phyloP scores from a whole-genome alignment of 805 yeast genomes.

The Lachancea thermotolerans region DNA sequence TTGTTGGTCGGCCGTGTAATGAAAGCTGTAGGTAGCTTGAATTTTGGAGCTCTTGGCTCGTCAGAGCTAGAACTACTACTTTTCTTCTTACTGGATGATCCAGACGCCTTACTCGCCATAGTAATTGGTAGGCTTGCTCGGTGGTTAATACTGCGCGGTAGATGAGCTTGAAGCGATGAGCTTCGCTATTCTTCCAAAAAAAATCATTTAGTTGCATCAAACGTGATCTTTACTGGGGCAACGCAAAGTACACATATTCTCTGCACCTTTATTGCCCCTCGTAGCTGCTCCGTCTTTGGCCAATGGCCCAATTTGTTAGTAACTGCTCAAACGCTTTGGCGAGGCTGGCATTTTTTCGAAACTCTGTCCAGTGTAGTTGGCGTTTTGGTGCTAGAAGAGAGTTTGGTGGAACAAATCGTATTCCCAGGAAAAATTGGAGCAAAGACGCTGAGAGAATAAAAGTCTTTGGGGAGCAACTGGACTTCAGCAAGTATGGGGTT shows the following conservation, averaged over 20 bases:
- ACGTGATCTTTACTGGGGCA: too few species aligned
- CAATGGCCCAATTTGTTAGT: too few species aligned
- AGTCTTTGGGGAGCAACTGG: conserved; percentile 4
- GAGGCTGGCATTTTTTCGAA: neutral
- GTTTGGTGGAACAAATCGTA: neutral
- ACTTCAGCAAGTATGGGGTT: conserved; percentile 9
- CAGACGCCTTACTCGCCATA: conserved; percentile 28
- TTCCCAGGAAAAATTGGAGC: neutral
- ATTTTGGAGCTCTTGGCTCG: conserved; percentile 18
- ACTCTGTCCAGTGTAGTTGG: neutral
- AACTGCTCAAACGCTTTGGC: too few species aligned
- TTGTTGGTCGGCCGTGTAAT: conserved; percentile 33
- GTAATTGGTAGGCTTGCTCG: neutral
- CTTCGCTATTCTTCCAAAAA: neutral
- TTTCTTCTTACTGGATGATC: conserved; percentile 26
- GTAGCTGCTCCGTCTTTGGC: too few species aligned
- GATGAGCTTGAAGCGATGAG: neutral
- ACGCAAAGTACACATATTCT: too few species aligned
- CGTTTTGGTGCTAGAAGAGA: neutral
- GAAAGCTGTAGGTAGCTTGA: conserved; percentile 35
- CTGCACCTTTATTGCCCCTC: too few species aligned
- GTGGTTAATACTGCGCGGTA: too few species aligned
- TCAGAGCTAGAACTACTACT: conserved; percentile 13
- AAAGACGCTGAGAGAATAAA: conserved; percentile 5
- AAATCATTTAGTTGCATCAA: too few species aligned